A percentile compares a stretch with the other conserved stretches of the same genome.
phyloP scores from a whole-genome alignment of 2,329 filamentous ascomycete species.

The Alternaria alternata region DNA sequence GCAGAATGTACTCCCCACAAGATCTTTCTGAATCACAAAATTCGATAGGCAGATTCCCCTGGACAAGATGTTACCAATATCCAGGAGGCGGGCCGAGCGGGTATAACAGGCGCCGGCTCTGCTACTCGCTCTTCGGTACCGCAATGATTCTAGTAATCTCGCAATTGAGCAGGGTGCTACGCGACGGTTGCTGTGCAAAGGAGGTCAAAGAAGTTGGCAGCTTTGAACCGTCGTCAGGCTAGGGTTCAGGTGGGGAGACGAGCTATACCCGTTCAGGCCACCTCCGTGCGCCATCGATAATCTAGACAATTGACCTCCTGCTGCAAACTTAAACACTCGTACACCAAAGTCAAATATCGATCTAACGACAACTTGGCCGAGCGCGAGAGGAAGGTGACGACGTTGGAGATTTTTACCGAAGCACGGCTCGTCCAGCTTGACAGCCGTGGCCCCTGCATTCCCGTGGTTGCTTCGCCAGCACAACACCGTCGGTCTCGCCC shows the following conservation, averaged over 20 bases:
- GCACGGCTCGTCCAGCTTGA: conserved; percentile 1
- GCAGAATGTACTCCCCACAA: not conserved
- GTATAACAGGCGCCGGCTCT: not conserved
- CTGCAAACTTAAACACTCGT: conserved; percentile 1
- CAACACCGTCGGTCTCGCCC: not conserved
- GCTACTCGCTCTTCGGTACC: not conserved
- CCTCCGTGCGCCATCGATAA: not conserved
- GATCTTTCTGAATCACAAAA: too few relatives aligned
- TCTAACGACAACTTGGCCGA: not conserved
- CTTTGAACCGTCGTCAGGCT: not conserved
- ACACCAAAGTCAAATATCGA: not conserved
- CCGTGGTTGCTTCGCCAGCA: conserved; percentile 4
- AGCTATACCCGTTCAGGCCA: not conserved
- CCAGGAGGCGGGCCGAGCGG: not conserved
- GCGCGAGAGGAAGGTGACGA: conserved; percentile 1
- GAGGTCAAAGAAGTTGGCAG: conserved; percentile 8
- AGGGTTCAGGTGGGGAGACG: not conserved
- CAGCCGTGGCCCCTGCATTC: conserved; percentile 1
- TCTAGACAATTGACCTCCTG: not conserved
- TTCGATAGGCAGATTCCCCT: not conserved
- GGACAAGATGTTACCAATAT: not conserved
- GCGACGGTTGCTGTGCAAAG: not conserved
- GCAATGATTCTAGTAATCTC: not conserved
- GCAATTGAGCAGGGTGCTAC: not conserved
- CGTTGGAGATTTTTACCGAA: not conserved